phyloP scores from a whole-genome alignment of 768 basidiomycete genomes.

The Russula sp. region DNA sequence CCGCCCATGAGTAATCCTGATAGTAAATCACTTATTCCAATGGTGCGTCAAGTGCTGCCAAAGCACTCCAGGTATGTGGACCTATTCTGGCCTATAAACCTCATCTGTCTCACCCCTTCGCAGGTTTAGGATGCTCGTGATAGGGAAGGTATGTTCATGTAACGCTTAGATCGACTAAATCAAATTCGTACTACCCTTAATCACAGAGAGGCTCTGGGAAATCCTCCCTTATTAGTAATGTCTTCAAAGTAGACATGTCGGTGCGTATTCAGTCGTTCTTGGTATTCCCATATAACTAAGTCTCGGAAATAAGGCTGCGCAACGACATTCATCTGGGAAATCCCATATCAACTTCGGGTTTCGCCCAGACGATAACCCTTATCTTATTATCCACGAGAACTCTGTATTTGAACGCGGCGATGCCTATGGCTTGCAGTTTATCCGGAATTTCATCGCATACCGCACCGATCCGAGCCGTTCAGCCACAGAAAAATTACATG shows the following conservation, averaged over 20 bases:
- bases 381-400: constrained; percentile 4
- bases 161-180: too few relatives aligned
- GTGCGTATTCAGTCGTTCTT: background rate
- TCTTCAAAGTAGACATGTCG: constrained; percentile 1
- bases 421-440: background rate
- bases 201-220: constrained; percentile 6
- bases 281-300: background rate
- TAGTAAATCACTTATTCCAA: background rate
- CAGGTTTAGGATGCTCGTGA: constrained; percentile 8
- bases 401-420: background rate
- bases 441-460: constrained; percentile 3
- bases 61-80: background rate
- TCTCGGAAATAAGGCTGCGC: background rate
- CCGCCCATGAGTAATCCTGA: background rate
- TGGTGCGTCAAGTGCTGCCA: background rate
- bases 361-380: background rate
- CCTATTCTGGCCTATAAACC: background rate
- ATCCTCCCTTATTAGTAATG: too few relatives aligned
- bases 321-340: too few relatives aligned
- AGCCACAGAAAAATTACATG: background rate
- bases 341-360: background rate
- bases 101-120: background rate
- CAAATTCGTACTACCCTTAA: background rate
- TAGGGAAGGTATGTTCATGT: background rate
- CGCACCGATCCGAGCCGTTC: background rate